phyloP scores from a whole-genome alignment of 1,284 basidiomycete species.

The Cutaneotrichosporon dermatis region DNA sequence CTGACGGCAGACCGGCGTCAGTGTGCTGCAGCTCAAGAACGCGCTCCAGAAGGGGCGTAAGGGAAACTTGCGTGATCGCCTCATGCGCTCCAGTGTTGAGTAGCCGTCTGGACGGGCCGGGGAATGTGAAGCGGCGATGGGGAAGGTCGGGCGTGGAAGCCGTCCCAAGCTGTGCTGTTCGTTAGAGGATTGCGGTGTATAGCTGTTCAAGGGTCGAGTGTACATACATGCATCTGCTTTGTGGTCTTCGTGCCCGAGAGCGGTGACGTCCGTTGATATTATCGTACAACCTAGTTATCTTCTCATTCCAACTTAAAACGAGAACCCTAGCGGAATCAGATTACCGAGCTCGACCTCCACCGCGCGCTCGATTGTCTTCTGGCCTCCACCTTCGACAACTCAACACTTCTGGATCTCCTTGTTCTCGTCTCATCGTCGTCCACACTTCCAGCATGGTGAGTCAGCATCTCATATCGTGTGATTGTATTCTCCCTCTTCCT shows the following conservation, averaged over 20 bases:
- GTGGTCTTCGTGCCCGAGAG: too few relatives aligned
- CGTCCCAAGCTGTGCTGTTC: background rate
- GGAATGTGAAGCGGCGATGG: background rate
- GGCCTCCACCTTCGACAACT: background rate
- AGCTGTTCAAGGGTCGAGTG: background rate
- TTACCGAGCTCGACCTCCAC: background rate
- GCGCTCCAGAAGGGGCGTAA: slow-evolving; percentile 27
- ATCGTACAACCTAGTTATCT: too few relatives aligned
- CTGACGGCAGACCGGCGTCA: slow-evolving; percentile 19
- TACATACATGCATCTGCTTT: too few relatives aligned
- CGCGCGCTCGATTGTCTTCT: background rate
- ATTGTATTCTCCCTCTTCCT: too few relatives aligned
- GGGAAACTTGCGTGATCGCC: slow-evolving; percentile 30
- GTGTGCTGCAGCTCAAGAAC: slow-evolving; percentile 19
- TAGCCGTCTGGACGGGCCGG: background rate
- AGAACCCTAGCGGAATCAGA: too few relatives aligned
- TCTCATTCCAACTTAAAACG: too few relatives aligned
- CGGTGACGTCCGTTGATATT: too few relatives aligned
- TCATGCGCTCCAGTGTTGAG: background rate
- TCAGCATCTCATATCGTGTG: too few relatives aligned
- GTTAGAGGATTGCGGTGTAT: background rate
- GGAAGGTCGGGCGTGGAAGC: background rate
- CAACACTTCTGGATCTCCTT: background rate
- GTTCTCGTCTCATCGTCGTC: background rate
- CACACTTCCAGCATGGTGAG: background rate